These are phyloP conservation scores for Oryza meyeriana DNA, from an alignment of 176 grass and related monocot species.

Conservation along the genomic window DNA sequence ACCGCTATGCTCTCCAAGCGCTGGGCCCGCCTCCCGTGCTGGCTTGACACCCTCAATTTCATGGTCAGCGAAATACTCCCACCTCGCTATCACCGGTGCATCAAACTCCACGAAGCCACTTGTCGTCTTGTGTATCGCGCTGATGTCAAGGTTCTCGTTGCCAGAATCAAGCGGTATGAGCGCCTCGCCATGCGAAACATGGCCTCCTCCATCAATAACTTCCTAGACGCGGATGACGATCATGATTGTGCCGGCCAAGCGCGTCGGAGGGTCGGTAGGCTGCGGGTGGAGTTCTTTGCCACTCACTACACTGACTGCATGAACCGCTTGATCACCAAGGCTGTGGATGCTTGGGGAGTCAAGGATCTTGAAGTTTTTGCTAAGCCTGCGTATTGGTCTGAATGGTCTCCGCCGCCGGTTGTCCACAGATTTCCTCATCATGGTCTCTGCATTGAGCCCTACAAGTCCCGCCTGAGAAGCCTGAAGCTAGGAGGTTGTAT, in stretches of 20 bases:
- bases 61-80: constrained; percentile 4
- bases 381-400: neutral
- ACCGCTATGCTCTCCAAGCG: constrained; percentile 13
- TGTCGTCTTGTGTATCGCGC: too few species aligned
- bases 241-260: neutral
- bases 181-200: constrained; percentile 3
- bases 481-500: constrained; percentile 13
- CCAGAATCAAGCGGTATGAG: neutral
- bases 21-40: neutral
- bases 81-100: neutral
- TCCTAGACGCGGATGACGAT: neutral
- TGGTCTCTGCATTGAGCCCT: constrained; percentile 12
- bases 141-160: too few species aligned
- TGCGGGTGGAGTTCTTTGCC: neutral
- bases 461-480: constrained; percentile 18
- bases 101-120: neutral
- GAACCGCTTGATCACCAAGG: constrained; percentile 2
- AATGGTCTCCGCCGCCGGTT: too few species aligned
- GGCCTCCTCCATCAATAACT: neutral
- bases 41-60: neutral
- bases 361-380: constrained; percentile 18
- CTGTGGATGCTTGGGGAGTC: constrained; percentile 2
- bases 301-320: neutral
- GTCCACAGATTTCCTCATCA: constrained; percentile 10
- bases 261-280: neutral